These are phyloP conservation scores for Cytospora piceae DNA, from an alignment of 2,329 filamentous ascomycete species.

Conservation along the genomic window DNA sequence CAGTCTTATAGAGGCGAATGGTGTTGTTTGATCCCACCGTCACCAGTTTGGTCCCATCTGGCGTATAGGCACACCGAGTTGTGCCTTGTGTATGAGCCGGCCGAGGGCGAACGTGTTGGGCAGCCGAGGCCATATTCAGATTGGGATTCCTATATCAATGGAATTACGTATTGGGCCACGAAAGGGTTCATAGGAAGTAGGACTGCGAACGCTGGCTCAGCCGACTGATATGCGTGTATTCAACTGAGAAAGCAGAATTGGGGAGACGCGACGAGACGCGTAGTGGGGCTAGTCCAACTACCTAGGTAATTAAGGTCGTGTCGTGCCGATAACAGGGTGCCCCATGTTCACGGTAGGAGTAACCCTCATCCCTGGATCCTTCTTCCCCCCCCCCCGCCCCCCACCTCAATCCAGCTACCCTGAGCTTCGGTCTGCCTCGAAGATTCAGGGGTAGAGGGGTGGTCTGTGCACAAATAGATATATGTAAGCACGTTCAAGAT, in stretches of 20 bases:
- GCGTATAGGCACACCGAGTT: constrained; percentile 88
- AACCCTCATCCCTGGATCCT: not conserved
- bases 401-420: no score
- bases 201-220: not conserved
- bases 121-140: constrained; percentile 43
- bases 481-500: not conserved
- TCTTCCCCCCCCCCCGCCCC: no score
- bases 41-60: constrained; percentile 82
- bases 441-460: not conserved
- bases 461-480: not conserved
- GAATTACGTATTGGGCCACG: not conserved
- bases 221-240: not conserved
- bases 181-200: not conserved
- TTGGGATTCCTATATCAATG: not conserved
- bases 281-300: constrained; percentile 27
- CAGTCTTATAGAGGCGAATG: constrained; percentile 89
- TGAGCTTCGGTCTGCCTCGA: not conserved
- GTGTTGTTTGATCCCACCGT: constrained; percentile 94
- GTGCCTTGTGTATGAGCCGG: constrained; percentile 82
- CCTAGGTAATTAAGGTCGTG: constrained; percentile 31
- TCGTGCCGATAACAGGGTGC: constrained; percentile 17
- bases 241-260: constrained; percentile 5
- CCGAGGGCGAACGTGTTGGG: constrained; percentile 60
- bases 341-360: constrained; percentile 1
- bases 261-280: constrained; percentile 25